Conservation (phyloP, 495 filamentous ascomycete genomes). For the Pseudomonodictys pantanalensis region DNA sequence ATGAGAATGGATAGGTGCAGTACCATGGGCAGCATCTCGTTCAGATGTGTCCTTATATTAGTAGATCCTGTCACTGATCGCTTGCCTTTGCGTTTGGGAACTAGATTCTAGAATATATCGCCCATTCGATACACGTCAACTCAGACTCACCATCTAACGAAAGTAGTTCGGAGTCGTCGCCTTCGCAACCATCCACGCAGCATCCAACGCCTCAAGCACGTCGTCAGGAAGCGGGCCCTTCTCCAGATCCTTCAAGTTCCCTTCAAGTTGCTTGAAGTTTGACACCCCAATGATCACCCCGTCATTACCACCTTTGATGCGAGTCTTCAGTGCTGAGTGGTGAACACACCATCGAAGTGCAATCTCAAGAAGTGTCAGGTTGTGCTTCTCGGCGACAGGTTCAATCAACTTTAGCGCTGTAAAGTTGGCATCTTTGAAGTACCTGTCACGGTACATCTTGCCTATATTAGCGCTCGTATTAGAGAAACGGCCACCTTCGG, state of each 20-base stretch:
- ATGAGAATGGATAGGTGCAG: too few species aligned
- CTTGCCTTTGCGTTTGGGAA: too few species aligned
- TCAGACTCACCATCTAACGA: conserved; percentile 9
- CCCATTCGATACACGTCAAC: too few species aligned
- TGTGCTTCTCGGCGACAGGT: conserved; percentile 68
- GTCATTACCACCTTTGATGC: conserved; percentile 58
- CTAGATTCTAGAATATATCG: too few species aligned
- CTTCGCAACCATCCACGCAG: conserved; percentile 68
- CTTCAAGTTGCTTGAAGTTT: conserved; percentile 21
- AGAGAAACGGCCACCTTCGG: conserved; percentile 67
- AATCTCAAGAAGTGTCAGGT: conserved; percentile 52
- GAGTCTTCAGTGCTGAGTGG: conserved; percentile 67
- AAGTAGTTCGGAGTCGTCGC: conserved; percentile 58
- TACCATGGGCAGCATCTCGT: too few species aligned
- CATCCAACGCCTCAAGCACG: conserved; percentile 73
- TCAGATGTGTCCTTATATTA: too few species aligned
- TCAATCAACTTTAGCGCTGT: conserved; percentile 72
- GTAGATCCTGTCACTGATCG: too few species aligned
- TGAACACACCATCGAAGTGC: conserved; percentile 31
- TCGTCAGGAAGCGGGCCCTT: conserved; percentile 87
- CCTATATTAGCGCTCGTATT: conserved; percentile 51
- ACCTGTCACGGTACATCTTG: conserved; percentile 69
- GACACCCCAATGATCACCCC: conserved; percentile 52
- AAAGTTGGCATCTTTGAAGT: conserved; percentile 78
- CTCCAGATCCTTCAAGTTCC: conserved; percentile 50